Percentiles rank a stretch among this genome's conserved stretches.
These are phyloP conservation scores for Penicillium occitanis DNA, from an alignment of 2,329 filamentous ascomycete genomes.

Conservation along the genomic window DNA sequence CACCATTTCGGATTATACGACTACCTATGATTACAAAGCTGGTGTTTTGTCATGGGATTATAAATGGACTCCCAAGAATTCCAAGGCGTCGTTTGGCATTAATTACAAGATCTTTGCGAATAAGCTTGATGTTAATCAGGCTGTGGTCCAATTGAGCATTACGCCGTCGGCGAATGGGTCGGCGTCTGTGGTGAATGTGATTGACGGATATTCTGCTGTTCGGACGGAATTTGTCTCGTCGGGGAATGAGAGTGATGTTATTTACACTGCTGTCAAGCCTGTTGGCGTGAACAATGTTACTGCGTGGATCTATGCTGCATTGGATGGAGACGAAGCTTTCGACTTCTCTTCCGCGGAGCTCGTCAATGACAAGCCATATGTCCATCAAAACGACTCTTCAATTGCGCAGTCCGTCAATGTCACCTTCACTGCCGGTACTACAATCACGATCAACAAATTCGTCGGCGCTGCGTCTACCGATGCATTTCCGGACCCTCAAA, in stretches of 20 bases:
- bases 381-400: conserved; percentile 61
- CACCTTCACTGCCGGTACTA: conserved; percentile 53
- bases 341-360: conserved; percentile 45
- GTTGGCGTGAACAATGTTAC: conserved; percentile 62
- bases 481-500: conserved; percentile 60
- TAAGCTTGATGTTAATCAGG: conserved; percentile 63
- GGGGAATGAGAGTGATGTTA: conserved; percentile 55
- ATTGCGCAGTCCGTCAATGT: conserved; percentile 63
- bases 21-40: conserved; percentile 62
- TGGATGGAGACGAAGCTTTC: conserved; percentile 42
- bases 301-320: conserved; percentile 56
- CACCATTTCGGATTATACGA: conserved; percentile 61
- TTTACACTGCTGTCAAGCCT: conserved; percentile 66
- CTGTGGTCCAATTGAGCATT: conserved; percentile 60
- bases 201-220: conserved; percentile 68
- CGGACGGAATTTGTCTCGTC: conserved; percentile 61
- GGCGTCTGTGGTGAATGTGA: conserved; percentile 63
- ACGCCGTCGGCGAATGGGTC: conserved; percentile 54
- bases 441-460: conserved; percentile 62
- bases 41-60: conserved; percentile 65
- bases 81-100: conserved; percentile 55
- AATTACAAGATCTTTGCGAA: conserved; percentile 66
- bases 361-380: conserved; percentile 48
- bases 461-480: conserved; percentile 68
- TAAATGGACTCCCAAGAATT: conserved; percentile 59